Base-by-base conservation (phyloP, 1,139 yeast species). In the Pichia inconspicua region DNA sequence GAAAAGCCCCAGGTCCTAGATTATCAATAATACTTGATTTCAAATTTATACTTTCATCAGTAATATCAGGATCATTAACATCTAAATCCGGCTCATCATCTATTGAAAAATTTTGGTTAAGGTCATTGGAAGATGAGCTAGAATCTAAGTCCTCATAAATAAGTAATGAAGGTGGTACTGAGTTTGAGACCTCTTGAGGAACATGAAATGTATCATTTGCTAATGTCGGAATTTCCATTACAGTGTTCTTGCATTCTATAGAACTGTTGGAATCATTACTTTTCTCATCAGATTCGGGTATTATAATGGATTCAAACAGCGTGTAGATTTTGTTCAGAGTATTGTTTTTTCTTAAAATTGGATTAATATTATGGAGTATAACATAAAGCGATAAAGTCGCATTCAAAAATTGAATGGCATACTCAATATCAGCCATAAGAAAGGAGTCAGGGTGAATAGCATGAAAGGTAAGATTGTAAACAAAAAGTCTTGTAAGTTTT, bases 371-470 rank as follows among this genome's bases (percentile, higher is more conserved):
- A 44, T 57, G 57, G 52, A 68, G 62, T 9, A 74, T 69, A 28
- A 71, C 70, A 56, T 73, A 73, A 27, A 73, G 57, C 40, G 77
- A 71, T 41, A 74, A 62, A 2, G 70, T 63, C 47, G 74, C 62
- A 53, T 72, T 69, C 10, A 67, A 49, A 49, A 69, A 66, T 47
- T 66, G 69, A 19, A 61, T 36, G 49, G 58, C 35, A 58, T 57
- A 52, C 50, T 65, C 58, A 17, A 60, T 40, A n/a, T 56, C 59
- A 40, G 57, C 50, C 30, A 53, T 48, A 4, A 56, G n/a, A 14
- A 42, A 35, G 2, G 58, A 55, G 19, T 55, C 45, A 31, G 44
- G 45, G 9, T 47, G 46, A 28, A 54, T 34, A 22, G 46, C 50
- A n/a, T 57, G 50, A 7, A 56, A 55, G 8, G 58, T 55, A 15